phyloP scores from a whole-genome alignment of 768 basidiomycete species.

The Infundibulicybe gibba region DNA sequence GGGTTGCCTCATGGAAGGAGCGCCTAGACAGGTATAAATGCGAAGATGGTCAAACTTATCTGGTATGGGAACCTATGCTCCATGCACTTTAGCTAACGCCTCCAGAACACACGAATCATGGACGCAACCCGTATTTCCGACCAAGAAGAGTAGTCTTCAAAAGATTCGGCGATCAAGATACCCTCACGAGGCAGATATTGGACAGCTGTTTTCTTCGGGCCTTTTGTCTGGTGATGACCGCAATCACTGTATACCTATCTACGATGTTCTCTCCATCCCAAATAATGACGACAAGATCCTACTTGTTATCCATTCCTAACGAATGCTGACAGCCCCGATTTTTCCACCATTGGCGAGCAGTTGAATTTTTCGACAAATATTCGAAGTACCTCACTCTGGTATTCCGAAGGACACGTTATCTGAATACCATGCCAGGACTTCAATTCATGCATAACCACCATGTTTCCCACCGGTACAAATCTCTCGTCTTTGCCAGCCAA shows the following conservation, averaged over 20 bases:
- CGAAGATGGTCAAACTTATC: no score
- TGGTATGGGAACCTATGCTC: no score
- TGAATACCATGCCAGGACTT: slow-evolving; percentile 16
- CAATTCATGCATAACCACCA: slow-evolving; percentile 29
- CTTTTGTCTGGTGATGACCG: no score
- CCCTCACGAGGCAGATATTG: slow-evolving; percentile 24
- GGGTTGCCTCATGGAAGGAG: no score
- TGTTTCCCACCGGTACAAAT: slow-evolving; percentile 26
- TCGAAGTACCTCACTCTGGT: slow-evolving; percentile 23
- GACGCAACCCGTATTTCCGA: no score
- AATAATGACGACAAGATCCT: slow-evolving; percentile 9
- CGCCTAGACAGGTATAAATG: no score
- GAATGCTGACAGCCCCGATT: slow-evolving; percentile 13
- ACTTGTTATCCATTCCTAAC: slow-evolving; percentile 17
- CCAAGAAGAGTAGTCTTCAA: slow-evolving; percentile 19
- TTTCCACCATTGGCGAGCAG: slow-evolving; percentile 27
- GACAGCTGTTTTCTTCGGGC: slow-evolving; percentile 13
- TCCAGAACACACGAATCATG: not conserved
- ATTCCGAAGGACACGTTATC: not conserved
- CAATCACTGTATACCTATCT: slow-evolving; percentile 26
- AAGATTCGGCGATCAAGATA: slow-evolving; percentile 6
- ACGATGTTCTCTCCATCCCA: no score
- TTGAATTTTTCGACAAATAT: slow-evolving; percentile 27
- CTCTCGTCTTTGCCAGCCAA: not conserved
- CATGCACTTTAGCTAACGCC: no score